Base-by-base conservation (phyloP, 441 rosid genomes). In the Syzygium syzygioides region DNA sequence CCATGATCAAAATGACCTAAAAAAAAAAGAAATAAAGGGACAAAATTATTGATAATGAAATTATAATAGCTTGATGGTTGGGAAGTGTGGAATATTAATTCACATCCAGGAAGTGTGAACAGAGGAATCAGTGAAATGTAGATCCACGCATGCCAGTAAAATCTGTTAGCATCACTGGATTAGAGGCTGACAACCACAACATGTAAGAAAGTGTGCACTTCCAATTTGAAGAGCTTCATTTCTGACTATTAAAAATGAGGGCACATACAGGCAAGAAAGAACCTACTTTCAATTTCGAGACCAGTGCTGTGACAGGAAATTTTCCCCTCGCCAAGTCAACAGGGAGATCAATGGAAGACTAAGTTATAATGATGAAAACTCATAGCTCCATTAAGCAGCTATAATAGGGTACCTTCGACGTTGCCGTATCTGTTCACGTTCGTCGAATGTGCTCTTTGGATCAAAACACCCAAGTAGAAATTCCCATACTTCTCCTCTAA, bases 401-500 rank as follows among this genome's bases (percentile, higher is more conserved):
- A 79, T 90, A 85, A 50, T 10, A 55, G 48, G 30, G 52, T 90
- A 97, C 99, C 99, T 97, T 90, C 98, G 95, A 62, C 85, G 90
- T 89, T 94, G 92, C 68, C 97, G 93, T 86, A 95, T 92, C 91
- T 94, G 92, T 62, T 96, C 96, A 89, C 99, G 93, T 90, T 98
- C 98, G 25, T 95, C 98, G 59, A 95, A 98, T 71, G 99, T 94
- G 90, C 99, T 98, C 91, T 89, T 93, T 87, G 98, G 95, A 88
- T 95, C 97, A 94, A 92, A 98, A 91, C 99, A 97, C 37, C 96
- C 97, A 76, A 98, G 98, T 48, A 97, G 92, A 91, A 97, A 96
- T 89, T 98, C 99, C 99, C 99, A 98, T 15, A 98, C 99, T 94
- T 98, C 99, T 91, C 98, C 99, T 95, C 98, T 95, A 89, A 98